Conservation (phyloP, 2,329 filamentous ascomycete species). For the Trichoderma harzianum region DNA sequence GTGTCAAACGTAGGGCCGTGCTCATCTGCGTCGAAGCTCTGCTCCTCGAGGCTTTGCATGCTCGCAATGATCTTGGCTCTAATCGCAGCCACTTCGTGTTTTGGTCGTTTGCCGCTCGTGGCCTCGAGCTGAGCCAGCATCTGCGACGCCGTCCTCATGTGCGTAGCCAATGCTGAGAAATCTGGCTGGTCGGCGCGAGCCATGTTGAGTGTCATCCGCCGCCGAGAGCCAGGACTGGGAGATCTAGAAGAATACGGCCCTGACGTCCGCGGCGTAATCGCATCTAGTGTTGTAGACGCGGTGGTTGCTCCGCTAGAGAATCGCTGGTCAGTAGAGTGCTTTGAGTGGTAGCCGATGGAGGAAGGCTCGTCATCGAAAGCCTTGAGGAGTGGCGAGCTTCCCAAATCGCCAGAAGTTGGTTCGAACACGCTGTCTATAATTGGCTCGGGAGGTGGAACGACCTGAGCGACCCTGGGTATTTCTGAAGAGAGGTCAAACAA, state of each 20-base stretch:
- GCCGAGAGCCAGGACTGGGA: conserved; percentile 59
- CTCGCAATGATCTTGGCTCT: conserved; percentile 84
- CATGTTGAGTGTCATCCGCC: conserved; percentile 59
- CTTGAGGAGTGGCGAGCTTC: conserved; percentile 67
- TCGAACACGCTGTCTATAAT: conserved; percentile 75
- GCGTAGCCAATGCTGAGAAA: conserved; percentile 76
- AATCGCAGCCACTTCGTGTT: conserved; percentile 77
- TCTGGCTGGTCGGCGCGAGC: conserved; percentile 68
- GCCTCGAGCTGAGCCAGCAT: conserved; percentile 83
- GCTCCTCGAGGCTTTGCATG: conserved; percentile 84
- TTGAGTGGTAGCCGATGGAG: conserved; percentile 26
- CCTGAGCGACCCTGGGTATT: conserved; percentile 51
- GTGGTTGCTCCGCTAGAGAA: conserved; percentile 61
- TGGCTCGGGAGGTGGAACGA: conserved; percentile 42
- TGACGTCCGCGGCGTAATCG: conserved; percentile 66
- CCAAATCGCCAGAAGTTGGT: conserved; percentile 73
- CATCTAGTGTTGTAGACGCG: conserved; percentile 56
- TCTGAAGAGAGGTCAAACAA: conserved; percentile 67
- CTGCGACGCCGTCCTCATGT: conserved; percentile 83
- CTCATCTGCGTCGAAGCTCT: conserved; percentile 76
- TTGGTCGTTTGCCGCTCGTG: conserved; percentile 75
- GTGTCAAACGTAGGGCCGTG: conserved; percentile 73
- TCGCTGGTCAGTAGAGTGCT: conserved; percentile 41
- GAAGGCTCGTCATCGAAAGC: conserved; percentile 50
- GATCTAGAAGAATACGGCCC: conserved; percentile 66